phyloP scores from a whole-genome alignment of 2,329 filamentous ascomycete species.

The Epichloe coenophiala region DNA sequence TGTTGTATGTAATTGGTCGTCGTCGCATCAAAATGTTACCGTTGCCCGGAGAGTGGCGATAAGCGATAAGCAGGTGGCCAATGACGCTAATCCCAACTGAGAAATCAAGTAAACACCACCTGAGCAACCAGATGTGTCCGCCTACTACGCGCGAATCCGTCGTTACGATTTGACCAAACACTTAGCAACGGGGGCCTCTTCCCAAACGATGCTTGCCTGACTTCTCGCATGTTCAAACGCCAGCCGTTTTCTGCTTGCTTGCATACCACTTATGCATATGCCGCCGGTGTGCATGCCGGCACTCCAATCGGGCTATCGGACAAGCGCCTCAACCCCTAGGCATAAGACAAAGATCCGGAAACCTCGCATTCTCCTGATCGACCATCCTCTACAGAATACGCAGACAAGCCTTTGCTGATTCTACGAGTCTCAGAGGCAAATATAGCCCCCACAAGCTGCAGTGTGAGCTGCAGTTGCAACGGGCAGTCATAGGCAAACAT shows the following conservation, averaged over 20 bases:
- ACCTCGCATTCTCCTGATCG: too few species aligned
- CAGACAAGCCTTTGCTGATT: neutral
- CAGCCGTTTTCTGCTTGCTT: neutral
- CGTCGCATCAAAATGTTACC: neutral
- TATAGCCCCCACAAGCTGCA: neutral
- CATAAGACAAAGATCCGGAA: neutral
- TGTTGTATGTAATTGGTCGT: neutral
- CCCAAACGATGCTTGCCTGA: neutral
- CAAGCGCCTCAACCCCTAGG: neutral
- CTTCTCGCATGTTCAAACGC: neutral
- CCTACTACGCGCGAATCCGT: neutral
- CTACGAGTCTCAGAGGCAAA: neutral
- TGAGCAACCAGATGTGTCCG: neutral
- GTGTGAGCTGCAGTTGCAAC: neutral
- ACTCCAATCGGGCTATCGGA: neutral
- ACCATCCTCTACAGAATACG: neutral
- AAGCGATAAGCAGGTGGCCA: neutral
- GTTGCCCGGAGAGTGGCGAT: slow-evolving; percentile 2
- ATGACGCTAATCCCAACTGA: slow-evolving; percentile 1
- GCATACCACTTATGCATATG: neutral
- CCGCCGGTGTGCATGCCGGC: neutral
- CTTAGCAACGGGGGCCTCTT: neutral
- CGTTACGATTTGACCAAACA: neutral
- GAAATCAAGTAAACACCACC: slow-evolving; percentile 6
- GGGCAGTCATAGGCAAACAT: neutral